Evolutionary conservation across 176 grass and related monocot species (phyloP).

Genomic region (Tillandsia leiboldiana): DNA sequence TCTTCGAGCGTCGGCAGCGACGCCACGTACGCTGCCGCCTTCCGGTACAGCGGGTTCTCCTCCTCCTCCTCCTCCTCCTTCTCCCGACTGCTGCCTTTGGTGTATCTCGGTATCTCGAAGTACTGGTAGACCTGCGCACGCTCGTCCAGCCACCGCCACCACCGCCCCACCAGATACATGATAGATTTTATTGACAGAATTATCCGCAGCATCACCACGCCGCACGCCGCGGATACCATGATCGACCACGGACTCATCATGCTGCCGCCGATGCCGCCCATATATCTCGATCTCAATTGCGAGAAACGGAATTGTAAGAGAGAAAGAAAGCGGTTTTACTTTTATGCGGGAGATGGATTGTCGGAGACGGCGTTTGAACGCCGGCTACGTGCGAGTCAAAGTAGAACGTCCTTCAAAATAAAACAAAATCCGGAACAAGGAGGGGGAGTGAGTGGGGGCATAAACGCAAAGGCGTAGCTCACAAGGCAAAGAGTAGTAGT

Average conservation of each 20-base stretch:
- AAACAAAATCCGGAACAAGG: too few species aligned
- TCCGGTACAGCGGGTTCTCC: conserved; percentile 45
- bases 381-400: neutral
- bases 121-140: conserved; percentile 62
- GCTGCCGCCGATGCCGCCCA: neutral
- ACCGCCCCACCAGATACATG: conserved; percentile 23
- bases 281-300: neutral
- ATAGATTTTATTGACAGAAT: conserved; percentile 51
- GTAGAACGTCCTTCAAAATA: too few species aligned
- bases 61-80: too few species aligned
- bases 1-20: conserved; percentile 44
- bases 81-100: neutral
- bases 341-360: neutral
- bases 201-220: conserved; percentile 31
- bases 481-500: neutral
- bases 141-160: conserved; percentile 59
- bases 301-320: neutral
- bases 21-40: conserved; percentile 37
- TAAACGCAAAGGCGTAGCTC: too few species aligned
- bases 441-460: too few species aligned
- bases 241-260: neutral
- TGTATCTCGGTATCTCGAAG: conserved; percentile 50
- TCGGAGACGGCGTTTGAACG: conserved; percentile 1
- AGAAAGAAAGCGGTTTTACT: neutral
- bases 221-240: conserved; percentile 20